Base-by-base conservation (phyloP, 345 rosid genomes). In the Eucalyptus decipiens region DNA sequence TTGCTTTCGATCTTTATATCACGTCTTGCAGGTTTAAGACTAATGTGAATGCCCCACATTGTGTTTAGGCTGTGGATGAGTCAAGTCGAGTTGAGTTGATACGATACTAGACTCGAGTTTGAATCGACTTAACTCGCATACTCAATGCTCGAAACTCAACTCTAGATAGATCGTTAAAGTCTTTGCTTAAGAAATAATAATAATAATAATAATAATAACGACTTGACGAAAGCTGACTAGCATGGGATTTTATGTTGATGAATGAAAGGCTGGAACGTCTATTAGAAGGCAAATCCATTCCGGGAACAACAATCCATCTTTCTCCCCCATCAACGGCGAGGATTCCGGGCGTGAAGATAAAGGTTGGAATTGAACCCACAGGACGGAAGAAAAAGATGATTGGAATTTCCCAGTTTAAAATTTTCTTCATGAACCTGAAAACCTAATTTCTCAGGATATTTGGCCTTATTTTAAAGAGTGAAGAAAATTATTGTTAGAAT, bases 191-290 rank as follows among this genome's bases (percentile, higher is more conserved):
- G 83, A 26, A 62, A 47, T 49, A n/a, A n/a, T 3, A 9, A 17
- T 50, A 69, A 34, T 5, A 18, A 37, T 11, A 40, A 52, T 19
- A 52, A 52, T 3, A 52, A 52, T 0, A 3, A 52, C 9, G 0
- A 51, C 23, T n/a, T n/a, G 1, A 17, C 21, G 3, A 76, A 76
- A 76, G 43, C 26, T 37, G 26, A 34, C 26, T 18, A 72, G 47
- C 83, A 21, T 76, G 83, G 28, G 45, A 76, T 76, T 1, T 42
- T 42, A 37, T 37, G 28, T 37, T 21, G 26, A 11, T 23, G 62
- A 11, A 37, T 21, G 47, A 21, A 76, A 76, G 83, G 26, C 76
- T 21, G 4, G 28, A 76, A 40, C 83, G 45, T 76, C 83, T 76
- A 37, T 37, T 24, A 2, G 83, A 76, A 76, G 83, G 83, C 83